phyloP scores from a whole-genome alignment of 2,329 filamentous ascomycete species.

The Xylaria hypoxylon region DNA sequence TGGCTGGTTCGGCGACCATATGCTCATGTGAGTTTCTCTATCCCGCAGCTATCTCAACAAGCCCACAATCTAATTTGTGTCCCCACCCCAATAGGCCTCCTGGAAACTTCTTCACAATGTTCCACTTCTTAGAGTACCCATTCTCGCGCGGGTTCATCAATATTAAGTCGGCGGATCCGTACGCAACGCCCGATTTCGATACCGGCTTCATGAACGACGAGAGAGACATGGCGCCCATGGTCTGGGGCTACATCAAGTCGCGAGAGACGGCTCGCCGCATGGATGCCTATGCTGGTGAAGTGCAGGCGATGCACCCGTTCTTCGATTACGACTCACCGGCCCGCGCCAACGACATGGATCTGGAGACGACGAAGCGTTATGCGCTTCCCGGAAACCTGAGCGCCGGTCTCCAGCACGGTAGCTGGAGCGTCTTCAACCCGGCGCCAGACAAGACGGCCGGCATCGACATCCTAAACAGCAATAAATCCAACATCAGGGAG shows the following conservation, averaged over 20 bases:
- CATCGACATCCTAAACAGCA: slow-evolving; percentile 68
- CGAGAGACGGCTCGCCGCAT: slow-evolving; percentile 83
- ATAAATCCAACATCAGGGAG: slow-evolving; percentile 68
- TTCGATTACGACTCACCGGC: slow-evolving; percentile 78
- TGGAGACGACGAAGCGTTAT: slow-evolving; percentile 79
- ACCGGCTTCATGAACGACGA: slow-evolving; percentile 88
- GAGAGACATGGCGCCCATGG: slow-evolving; percentile 85
- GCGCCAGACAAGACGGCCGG: slow-evolving; percentile 63
- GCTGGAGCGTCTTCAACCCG: slow-evolving; percentile 72
- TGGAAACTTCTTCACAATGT: slow-evolving; percentile 86
- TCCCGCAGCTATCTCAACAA: slow-evolving; percentile 1
- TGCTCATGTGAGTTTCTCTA: slow-evolving; percentile 62
- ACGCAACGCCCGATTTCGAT: slow-evolving; percentile 81
- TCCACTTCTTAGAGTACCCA: slow-evolving; percentile 83
- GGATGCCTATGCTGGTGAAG: slow-evolving; percentile 82
- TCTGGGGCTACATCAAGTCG: slow-evolving; percentile 86
- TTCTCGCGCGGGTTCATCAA: slow-evolving; percentile 79
- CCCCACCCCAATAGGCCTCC: slow-evolving; percentile 66
- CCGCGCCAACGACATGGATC: slow-evolving; percentile 77
- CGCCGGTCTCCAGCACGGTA: slow-evolving; percentile 78
- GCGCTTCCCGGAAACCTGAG: slow-evolving; percentile 78
- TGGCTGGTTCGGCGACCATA: slow-evolving; percentile 72
- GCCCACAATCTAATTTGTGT: not conserved
- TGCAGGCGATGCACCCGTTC: slow-evolving; percentile 75
- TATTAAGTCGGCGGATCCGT: slow-evolving; percentile 77